Evolutionary conservation across 108 stramenopile genomes (phyloP), one percentile per base, ranked within the genome.

Genomic region (Nitzschia inconspicua): DNA sequence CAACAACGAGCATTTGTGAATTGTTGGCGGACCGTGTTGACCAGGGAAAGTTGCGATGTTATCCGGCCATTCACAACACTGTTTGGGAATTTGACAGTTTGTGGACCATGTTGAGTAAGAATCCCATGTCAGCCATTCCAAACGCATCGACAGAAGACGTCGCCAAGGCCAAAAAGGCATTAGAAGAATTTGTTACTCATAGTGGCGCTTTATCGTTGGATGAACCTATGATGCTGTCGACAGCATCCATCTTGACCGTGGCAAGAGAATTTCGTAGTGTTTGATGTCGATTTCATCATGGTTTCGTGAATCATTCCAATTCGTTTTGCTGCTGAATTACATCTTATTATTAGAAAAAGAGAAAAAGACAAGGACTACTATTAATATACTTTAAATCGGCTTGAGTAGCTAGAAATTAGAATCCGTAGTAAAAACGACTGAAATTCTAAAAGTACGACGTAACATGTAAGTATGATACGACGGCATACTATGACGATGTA

Each of bases 21-120:
- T 39, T 39, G n/a, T 13, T 18, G 13, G 23, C 28, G 30, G 51
- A 53, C 28, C 11, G 29, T 14, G 11, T 30, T 13, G 28, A 53
- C 29, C 19, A 10, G 11, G 51, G 26, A 11, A 18, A 31, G 13
- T 13, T 53, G 28, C 37, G n/a, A 39, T 11, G 14, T n/a, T 53
- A 31, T 27, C 10, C 26, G 9, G 51, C 51, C 14, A 14, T 53
- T 10, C 51, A 53, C 18, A 31, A 9, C 28, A 53, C 51, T 7
- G 51, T 53, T 27, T 53, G 51, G 51, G 27, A 53, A 30, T 53
- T 29, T 35, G 51, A 53, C 11, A 53, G 29, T 53, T 19, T 53
- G 11, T 53, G 51, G 51, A 30, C 7, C 0, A 53, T 53, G 51
- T n/a, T 53, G 23, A n/a, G 10, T 7, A 30, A 26, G 14, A 53